Evolutionary conservation across 345 rosid genomes (phyloP).

Genomic region (Abelmoschus esculentus): DNA sequence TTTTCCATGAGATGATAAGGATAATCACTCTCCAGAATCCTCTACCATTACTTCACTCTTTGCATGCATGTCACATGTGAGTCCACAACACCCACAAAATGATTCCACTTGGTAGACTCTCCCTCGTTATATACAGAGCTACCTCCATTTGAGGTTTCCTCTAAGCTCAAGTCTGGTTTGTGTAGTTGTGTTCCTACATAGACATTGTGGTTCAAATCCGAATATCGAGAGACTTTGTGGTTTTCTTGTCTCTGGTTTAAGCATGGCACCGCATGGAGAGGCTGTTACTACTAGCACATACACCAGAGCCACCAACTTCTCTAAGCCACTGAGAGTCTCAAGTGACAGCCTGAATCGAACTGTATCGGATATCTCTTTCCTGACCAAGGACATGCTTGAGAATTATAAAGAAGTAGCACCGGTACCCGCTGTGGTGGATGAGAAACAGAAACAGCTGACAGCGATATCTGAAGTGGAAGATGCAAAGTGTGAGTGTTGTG

Average conservation of each 20-base stretch:
- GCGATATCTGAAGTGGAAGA: constrained; percentile 69
- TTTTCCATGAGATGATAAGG: constrained; percentile 7
- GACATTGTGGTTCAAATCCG: not conserved
- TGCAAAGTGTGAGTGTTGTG: constrained; percentile 87
- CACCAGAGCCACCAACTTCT: constrained; percentile 26
- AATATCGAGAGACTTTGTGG: not conserved
- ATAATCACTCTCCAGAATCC: not conserved
- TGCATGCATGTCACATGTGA: no score
- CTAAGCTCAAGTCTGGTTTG: not conserved
- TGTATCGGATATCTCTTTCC: constrained; percentile 53
- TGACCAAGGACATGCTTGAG: constrained; percentile 34
- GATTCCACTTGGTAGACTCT: no score
- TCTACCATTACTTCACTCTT: no score
- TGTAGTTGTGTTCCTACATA: not conserved
- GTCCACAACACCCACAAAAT: no score
- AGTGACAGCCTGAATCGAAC: constrained; percentile 48
- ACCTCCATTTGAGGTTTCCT: not conserved
- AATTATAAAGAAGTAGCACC: constrained; percentile 9
- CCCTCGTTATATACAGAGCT: not conserved
- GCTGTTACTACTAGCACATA: constrained; percentile 18
- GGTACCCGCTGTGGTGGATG: not conserved
- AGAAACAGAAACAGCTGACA: constrained; percentile 23
- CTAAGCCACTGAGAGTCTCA: constrained; percentile 54
- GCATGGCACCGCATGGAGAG: constrained; percentile 63
- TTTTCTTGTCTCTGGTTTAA: not conserved